Percentiles rank a stretch among this genome's conserved stretches.
Conservation (phyloP, 352 stramenopile genomes). For the Globisporangium nagaii region DNA sequence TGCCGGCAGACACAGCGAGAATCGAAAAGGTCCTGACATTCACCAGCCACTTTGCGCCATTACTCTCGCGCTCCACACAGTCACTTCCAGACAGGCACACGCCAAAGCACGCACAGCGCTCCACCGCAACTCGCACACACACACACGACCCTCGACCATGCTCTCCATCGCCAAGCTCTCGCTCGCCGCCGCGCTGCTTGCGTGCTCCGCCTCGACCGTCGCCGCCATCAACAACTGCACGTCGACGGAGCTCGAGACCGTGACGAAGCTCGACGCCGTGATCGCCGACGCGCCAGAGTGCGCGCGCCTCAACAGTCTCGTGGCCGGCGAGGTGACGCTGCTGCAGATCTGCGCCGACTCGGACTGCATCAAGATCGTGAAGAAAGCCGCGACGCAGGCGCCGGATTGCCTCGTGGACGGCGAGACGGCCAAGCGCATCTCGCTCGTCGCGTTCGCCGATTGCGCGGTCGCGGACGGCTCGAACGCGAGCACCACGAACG, state of each 20-base stretch:
- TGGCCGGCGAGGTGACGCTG: conserved; percentile 5
- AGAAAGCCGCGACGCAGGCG: conserved; percentile 7
- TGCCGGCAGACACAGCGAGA: too few species aligned
- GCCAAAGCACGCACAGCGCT: not conserved
- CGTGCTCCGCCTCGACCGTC: not conserved
- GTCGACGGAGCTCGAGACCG: not conserved
- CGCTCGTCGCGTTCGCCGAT: conserved; percentile 9
- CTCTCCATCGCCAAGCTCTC: not conserved
- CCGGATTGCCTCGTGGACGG: conserved; percentile 8
- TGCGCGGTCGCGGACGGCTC: conserved; percentile 1
- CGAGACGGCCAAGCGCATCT: conserved; percentile 3
- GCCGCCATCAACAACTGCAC: conserved; percentile 9
- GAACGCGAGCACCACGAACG: not conserved
- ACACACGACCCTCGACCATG: not conserved
- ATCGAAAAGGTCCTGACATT: too few species aligned
- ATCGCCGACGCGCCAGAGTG: conserved; percentile 5
- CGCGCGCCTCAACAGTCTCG: conserved; percentile 12
- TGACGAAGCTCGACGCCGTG: conserved; percentile 7
- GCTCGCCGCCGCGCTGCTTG: not conserved
- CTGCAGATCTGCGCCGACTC: conserved; percentile 11
- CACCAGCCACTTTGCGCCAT: too few species aligned
- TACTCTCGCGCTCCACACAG: not conserved
- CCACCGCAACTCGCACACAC: not conserved
- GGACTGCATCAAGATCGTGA: conserved; percentile 9
- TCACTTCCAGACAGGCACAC: not conserved